These are phyloP conservation scores for Steccherinum ochraceum DNA, from an alignment of 768 basidiomycete species.

Conservation along the genomic window DNA sequence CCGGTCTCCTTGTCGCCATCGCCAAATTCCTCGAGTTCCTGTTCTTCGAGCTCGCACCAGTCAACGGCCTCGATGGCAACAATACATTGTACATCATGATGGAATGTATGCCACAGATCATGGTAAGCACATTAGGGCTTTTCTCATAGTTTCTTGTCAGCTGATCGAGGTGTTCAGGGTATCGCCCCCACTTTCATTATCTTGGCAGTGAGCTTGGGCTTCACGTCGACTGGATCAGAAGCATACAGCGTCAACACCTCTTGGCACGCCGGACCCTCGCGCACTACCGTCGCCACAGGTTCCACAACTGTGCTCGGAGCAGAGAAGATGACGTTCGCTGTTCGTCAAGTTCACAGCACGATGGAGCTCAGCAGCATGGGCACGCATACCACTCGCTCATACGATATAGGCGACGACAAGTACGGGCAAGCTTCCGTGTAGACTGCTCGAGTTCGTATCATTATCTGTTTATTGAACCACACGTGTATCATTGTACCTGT, in stretches of 20 bases:
- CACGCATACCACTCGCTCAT: too few species aligned
- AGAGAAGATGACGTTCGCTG: too few species aligned
- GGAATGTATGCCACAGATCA: slow-evolving; percentile 13
- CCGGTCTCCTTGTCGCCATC: slow-evolving; percentile 7
- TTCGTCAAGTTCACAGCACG: too few species aligned
- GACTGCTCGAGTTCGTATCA: too few species aligned
- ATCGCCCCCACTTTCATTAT: background rate
- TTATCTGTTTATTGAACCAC: too few species aligned
- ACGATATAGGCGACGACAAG: too few species aligned
- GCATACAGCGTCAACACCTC: background rate
- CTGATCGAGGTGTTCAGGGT: background rate
- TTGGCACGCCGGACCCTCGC: too few species aligned
- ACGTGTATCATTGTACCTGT: too few species aligned
- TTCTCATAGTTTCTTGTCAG: background rate
- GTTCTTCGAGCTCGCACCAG: slow-evolving; percentile 8
- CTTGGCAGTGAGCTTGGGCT: background rate
- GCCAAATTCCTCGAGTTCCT: slow-evolving; percentile 11
- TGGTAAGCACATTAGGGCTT: background rate
- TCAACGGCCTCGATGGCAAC: slow-evolving; percentile 1
- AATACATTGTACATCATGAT: slow-evolving; percentile 12
- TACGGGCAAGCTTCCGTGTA: too few species aligned
- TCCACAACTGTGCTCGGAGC: too few species aligned
- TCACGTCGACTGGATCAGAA: background rate
- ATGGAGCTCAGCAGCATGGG: too few species aligned
- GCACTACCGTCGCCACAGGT: too few species aligned